Conservation (phyloP, 2,329 filamentous ascomycete genomes). For the Aspergillus puulaauensis region DNA sequence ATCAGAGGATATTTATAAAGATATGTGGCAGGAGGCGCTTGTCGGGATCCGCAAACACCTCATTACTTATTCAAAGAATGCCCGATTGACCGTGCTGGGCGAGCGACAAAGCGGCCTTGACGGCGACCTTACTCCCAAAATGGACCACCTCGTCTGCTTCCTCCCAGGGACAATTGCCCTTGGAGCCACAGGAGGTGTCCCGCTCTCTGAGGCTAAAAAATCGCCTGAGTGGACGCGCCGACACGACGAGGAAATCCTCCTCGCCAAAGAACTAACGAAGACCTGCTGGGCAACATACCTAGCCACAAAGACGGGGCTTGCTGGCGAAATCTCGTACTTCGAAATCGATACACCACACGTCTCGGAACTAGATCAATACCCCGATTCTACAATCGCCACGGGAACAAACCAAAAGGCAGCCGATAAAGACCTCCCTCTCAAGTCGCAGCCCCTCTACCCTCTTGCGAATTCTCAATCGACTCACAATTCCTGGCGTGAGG, state of each 20-base stretch:
- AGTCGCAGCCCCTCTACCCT: slow-evolving; percentile 35
- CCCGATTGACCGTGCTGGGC: slow-evolving; percentile 82
- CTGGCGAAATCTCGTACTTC: slow-evolving; percentile 93
- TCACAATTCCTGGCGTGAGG: slow-evolving; percentile 64
- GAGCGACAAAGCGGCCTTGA: slow-evolving; percentile 76
- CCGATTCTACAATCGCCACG: slow-evolving; percentile 28
- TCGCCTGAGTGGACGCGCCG: slow-evolving; percentile 70
- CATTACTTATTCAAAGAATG: slow-evolving; percentile 79
- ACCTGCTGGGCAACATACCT: slow-evolving; percentile 99
- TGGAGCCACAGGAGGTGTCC: slow-evolving; percentile 75
- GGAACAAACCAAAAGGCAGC: slow-evolving; percentile 31
- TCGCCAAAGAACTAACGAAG: slow-evolving; percentile 88
- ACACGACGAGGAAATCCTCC: slow-evolving; percentile 81
- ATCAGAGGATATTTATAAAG: slow-evolving; percentile 77
- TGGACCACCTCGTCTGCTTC: slow-evolving; percentile 98
- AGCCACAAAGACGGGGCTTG: slow-evolving; percentile 83
- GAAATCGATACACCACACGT: slow-evolving; percentile 68
- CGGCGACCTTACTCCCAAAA: slow-evolving; percentile 73
- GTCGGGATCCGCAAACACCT: slow-evolving; percentile 86
- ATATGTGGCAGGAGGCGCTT: slow-evolving; percentile 90
- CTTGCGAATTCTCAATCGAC: slow-evolving; percentile 19
- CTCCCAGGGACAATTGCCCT: slow-evolving; percentile 94
- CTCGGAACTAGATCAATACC: slow-evolving; percentile 40
- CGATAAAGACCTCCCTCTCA: slow-evolving; percentile 29
- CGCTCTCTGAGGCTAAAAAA: slow-evolving; percentile 73